Evolutionary conservation across 2,329 filamentous ascomycete species (phyloP).

Genomic region (Aureobasidium sp.): DNA sequence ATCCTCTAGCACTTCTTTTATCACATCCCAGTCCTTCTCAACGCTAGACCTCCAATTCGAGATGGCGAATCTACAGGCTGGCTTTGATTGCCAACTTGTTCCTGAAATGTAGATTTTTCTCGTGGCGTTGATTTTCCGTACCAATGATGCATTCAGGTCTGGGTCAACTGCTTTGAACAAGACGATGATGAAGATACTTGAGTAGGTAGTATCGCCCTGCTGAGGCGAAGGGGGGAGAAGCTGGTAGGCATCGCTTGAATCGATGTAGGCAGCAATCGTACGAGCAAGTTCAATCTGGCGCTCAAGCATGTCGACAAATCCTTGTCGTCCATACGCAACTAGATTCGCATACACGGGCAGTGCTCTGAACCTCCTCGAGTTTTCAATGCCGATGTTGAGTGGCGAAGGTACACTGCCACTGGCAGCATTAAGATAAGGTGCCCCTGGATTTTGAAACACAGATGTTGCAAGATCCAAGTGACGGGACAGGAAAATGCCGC

Average conservation of each 20-base stretch:
- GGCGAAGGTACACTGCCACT: slow-evolving; percentile 61
- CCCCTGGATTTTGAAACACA: slow-evolving; percentile 78
- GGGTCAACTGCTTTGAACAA: slow-evolving; percentile 68
- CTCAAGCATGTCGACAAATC: slow-evolving; percentile 62
- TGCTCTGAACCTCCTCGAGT: slow-evolving; percentile 83
- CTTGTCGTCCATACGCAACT: slow-evolving; percentile 62
- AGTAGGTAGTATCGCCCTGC: slow-evolving; percentile 27
- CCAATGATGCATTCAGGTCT: slow-evolving; percentile 58
- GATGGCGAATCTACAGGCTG: slow-evolving; percentile 76
- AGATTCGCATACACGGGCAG: slow-evolving; percentile 83
- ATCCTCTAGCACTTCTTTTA: slow-evolving; percentile 53
- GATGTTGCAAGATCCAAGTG: slow-evolving; percentile 51
- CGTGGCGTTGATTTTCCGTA: slow-evolving; percentile 64
- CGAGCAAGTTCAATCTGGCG: slow-evolving; percentile 68
- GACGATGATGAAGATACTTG: slow-evolving; percentile 61
- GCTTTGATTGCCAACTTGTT: slow-evolving; percentile 65
- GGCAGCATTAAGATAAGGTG: slow-evolving; percentile 61
- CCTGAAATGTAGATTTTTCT: slow-evolving; percentile 76
- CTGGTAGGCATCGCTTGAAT: slow-evolving; percentile 56
- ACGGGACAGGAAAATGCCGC: slow-evolving; percentile 78
- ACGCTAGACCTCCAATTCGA: slow-evolving; percentile 73
- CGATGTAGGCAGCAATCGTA: slow-evolving; percentile 57
- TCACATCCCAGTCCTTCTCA: slow-evolving; percentile 57
- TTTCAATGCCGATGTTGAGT: slow-evolving; percentile 80
- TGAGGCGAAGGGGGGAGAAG: slow-evolving; percentile 48